A percentile compares a stretch with the other conserved stretches of the same genome.
Conservation (phyloP, 345 rosid genomes). For the Eucalyptus curtisii region DNA sequence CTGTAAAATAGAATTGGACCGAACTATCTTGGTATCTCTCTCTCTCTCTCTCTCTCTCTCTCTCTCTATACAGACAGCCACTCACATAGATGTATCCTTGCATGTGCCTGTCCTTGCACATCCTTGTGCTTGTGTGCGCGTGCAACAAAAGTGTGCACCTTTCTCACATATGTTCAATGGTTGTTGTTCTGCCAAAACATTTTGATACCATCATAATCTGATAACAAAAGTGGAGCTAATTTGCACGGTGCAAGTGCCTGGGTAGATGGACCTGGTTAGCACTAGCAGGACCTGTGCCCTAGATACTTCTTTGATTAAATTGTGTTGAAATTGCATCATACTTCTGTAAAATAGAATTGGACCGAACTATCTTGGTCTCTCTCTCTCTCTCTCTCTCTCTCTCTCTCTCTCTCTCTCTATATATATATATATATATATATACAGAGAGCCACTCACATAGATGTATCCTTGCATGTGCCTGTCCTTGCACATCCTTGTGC, state of each 20-base stretch:
- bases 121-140: background rate
- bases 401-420: too few relatives aligned
- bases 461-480: background rate
- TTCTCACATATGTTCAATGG: background rate
- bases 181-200: background rate
- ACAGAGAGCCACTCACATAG: background rate
- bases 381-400: background rate
- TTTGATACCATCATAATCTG: background rate
- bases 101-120: background rate
- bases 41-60: background rate
- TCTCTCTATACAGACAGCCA: too few relatives aligned
- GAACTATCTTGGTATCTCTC: background rate
- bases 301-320: background rate
- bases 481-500: background rate
- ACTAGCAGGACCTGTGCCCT: background rate
- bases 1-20: background rate
- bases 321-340: background rate
- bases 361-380: background rate
- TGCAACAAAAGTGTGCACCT: background rate
- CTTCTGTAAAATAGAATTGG: background rate
- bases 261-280: background rate
- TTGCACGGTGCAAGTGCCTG: background rate
- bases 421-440: rapidly evolving
- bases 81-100: background rate
- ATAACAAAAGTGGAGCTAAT: background rate